A percentile compares a stretch with the other conserved stretches of the same genome.
phyloP scores from a whole-genome alignment of 306 rosid species.

The Styphnolobium japonicum region DNA sequence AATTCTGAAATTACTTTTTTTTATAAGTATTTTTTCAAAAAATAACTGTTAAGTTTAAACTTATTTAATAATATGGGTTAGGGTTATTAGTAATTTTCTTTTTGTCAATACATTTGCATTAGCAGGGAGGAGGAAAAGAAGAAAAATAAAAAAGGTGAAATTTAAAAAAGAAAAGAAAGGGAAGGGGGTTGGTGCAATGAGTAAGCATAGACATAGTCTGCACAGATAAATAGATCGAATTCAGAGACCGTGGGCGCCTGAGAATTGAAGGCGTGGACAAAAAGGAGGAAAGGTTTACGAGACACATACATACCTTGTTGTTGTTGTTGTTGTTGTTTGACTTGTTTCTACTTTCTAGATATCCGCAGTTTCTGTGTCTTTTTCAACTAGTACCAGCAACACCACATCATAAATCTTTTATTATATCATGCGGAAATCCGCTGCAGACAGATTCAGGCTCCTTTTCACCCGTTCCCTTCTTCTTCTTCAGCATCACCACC shows the following conservation, averaged over 20 bases:
- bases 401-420: neutral
- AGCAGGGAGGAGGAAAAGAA: too few species aligned
- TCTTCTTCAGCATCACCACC: neutral
- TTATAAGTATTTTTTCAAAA: too few species aligned
- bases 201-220: too few species aligned
- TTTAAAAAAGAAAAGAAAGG: neutral
- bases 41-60: too few species aligned
- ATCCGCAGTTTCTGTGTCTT: neutral
- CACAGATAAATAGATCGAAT: neutral
- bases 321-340: too few species aligned
- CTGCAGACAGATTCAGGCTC: constrained; percentile 34
- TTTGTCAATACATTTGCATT: too few species aligned
- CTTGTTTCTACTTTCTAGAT: too few species aligned
- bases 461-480: constrained; percentile 41
- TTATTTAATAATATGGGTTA: too few species aligned
- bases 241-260: constrained; percentile 24
- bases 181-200: neutral
- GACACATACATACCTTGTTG: neutral
- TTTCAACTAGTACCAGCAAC: neutral
- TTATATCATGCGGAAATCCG: constrained; percentile 72
- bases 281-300: neutral
- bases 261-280: neutral
- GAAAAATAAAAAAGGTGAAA: too few species aligned
- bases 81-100: too few species aligned
- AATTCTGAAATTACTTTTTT: too few species aligned